A percentile compares a stretch with the other conserved stretches of the same genome.
These are phyloP conservation scores for Pyrenochaeta sp. DNA, from an alignment of 2,329 filamentous ascomycete genomes.

Conservation along the genomic window DNA sequence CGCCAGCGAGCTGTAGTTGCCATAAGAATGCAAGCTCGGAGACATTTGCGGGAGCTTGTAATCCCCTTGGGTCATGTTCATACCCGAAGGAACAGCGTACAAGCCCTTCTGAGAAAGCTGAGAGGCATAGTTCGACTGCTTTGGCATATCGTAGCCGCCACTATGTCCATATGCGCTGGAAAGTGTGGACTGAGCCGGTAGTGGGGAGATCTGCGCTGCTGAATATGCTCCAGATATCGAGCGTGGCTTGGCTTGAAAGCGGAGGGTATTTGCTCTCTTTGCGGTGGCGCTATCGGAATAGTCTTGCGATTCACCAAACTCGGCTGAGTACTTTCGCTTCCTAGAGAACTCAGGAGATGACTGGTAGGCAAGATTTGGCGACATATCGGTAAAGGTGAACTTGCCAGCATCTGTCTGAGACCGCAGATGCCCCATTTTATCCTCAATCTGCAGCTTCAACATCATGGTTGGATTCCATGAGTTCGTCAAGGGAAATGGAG, in stretches of 20 bases:
- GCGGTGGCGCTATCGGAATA: slow-evolving; percentile 34
- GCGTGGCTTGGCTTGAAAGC: slow-evolving; percentile 46
- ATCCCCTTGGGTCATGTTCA: slow-evolving; percentile 34
- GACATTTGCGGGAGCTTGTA: slow-evolving; percentile 48
- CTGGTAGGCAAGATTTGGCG: slow-evolving; percentile 42
- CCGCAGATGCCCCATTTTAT: slow-evolving; percentile 61
- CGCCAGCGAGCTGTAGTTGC: slow-evolving; percentile 56
- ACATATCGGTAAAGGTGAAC: slow-evolving; percentile 67
- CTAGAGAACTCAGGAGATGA: slow-evolving; percentile 37
- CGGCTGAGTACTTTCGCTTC: slow-evolving; percentile 46
- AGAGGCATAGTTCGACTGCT: slow-evolving; percentile 39
- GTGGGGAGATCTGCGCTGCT: slow-evolving; percentile 46
- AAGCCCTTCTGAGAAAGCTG: slow-evolving; percentile 48
- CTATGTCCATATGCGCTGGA: slow-evolving; percentile 47
- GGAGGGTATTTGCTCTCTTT: slow-evolving; percentile 52
- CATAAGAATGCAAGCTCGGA: slow-evolving; percentile 47
- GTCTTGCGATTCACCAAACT: slow-evolving; percentile 37
- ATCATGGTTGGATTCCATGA: slow-evolving; percentile 65
- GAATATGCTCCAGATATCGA: slow-evolving; percentile 44
- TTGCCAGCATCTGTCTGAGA: slow-evolving; percentile 65
- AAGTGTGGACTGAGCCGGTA: slow-evolving; percentile 48
- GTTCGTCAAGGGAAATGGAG: slow-evolving; percentile 67
- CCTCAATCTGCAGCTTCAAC: slow-evolving; percentile 68
- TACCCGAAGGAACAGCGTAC: slow-evolving; percentile 44
- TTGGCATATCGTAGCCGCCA: slow-evolving; percentile 50